Evolutionary conservation across 306 rosid genomes (phyloP), one percentile per base, ranked within the genome.

Genomic region (Vachellia pachyceras): DNA sequence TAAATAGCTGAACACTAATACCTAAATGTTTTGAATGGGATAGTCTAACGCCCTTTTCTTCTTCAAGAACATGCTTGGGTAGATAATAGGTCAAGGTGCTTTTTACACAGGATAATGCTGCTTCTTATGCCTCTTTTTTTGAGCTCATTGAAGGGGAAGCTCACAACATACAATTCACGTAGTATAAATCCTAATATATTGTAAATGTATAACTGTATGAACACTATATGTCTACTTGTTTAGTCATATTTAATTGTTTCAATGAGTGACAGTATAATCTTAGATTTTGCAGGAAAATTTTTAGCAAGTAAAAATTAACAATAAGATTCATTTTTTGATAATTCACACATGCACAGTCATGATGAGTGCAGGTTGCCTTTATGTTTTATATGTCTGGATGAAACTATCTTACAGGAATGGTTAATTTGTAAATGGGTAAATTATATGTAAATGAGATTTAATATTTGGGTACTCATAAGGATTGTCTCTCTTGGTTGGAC

Each of bases 361-460:
- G 18, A 61, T 61, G n/a, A 61, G 8, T 10, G 9, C 5, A 11
- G 18, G 8, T 25, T 40, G 44, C 25, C 23, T 29, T 80, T 80
- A 50, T 69, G 67, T 52, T 68, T 80, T 41, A 7, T 73, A 73
- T 25, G 77, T 41, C 11, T 77, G 69, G 44, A 75, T 39, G 12
- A 41, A 42, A 64, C 44, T 45, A 23, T 60, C 57, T 39, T 47
- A 11, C 52, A 49, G 40, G 65, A 35, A 37, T 35, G 47, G 61
- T 76, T 73, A 44, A 47, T 75, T 82, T 36, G 46, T 72, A 68
- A n/a, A 36, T 37, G 54, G 42, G 67, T 69, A 42, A n/a, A 36
- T 69, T 69, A 22, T 77, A 64, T 78, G 72, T 84, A 33, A 46
- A 57, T 78, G 72, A 52, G 44, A 33, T 45, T 73, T 75, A 35